phyloP scores from a whole-genome alignment of 2,329 filamentous ascomycete genomes.

The Pleoardoris graminearum region DNA sequence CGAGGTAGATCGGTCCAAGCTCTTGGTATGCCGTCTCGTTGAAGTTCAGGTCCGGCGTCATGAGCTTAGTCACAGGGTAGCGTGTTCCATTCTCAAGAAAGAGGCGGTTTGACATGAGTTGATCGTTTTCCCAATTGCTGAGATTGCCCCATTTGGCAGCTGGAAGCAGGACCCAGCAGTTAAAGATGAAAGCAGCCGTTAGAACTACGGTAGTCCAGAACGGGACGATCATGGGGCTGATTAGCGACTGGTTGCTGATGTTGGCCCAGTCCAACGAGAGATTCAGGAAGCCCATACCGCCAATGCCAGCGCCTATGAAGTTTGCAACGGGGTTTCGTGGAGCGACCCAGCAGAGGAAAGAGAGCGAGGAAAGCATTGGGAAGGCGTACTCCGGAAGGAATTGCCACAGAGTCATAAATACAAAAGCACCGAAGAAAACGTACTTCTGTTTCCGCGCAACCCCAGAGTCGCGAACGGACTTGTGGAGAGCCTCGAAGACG shows the following conservation, averaged over 20 bases:
- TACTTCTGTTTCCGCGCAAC: conserved; percentile 58
- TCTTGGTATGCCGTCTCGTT: conserved; percentile 54
- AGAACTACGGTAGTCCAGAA: conserved; percentile 64
- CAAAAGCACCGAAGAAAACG: conserved; percentile 59
- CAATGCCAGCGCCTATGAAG: conserved; percentile 64
- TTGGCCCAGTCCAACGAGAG: conserved; percentile 65
- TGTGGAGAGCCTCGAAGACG: conserved; percentile 61
- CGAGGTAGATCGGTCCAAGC: conserved; percentile 61
- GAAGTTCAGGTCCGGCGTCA: conserved; percentile 52
- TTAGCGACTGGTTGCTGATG: conserved; percentile 52
- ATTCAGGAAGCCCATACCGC: conserved; percentile 65
- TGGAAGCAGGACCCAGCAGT: conserved; percentile 62
- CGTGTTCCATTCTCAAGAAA: conserved; percentile 55
- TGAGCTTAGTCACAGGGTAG: conserved; percentile 51
- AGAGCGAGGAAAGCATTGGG: conserved; percentile 62
- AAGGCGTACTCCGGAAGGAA: conserved; percentile 65
- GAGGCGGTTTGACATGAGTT: conserved; percentile 62
- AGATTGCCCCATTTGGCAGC: conserved; percentile 62
- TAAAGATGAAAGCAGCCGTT: conserved; percentile 59
- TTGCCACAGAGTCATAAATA: conserved; percentile 62
- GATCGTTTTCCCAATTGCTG: conserved; percentile 53
- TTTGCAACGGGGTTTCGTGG: conserved; percentile 61
- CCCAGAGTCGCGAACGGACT: conserved; percentile 56
- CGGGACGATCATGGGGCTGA: conserved; percentile 55
- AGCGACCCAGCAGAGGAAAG: conserved; percentile 67